Evolutionary conservation across 2,329 filamentous ascomycete species (phyloP), one percentile per base, ranked within the genome.

Genomic region (Tolypocladium pustulatum): DNA sequence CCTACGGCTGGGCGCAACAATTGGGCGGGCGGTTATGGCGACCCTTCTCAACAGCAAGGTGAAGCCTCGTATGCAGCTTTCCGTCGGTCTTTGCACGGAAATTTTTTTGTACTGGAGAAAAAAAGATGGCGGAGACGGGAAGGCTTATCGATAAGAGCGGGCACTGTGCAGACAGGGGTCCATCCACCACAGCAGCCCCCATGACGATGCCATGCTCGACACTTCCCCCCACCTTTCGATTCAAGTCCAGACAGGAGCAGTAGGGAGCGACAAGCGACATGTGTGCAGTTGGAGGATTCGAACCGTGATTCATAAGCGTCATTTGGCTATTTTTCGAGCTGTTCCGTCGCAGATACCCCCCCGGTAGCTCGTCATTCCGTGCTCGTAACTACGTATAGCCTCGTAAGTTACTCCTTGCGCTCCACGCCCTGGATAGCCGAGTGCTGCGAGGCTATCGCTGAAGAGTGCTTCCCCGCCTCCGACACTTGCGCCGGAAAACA

Each of bases 141-240:
- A 58, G 64, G 64, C 58, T 70, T 71, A 71, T 71, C 69, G 69
- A 71, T 71, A 71, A 71, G 62, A 20, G 8, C 49, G 49, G 30
- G 5, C 30, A 10, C 49, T 30, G 8, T 2, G 17, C 27, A 34
- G 30, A 6, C 20, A 34, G 27, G 30, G 49, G 49, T 53, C 30
- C 49, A 53, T 53, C 49, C 30, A 36, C 25, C 22, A 49, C 10
- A 13, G 20, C 13, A 10, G 15, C 25, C 1, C 13, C 25, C 6
- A 27, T 51, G 46, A 51, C 46, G 46, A 51, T 51, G 46, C 15
- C n/a, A n/a, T 34, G 32, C 32, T 49, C 1, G 8, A 32, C 20
- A n/a, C 49, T 30, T 30, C 30, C n/a, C 49, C 15, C 40, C 40
- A 22, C 40, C 8, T 49, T 27, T 15, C 17, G 43, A 27, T 27